Percentiles rank a stretch among this genome's conserved stretches.
phyloP scores from a whole-genome alignment of 2,329 filamentous ascomycete species.

The Hypoxylon sp. region DNA sequence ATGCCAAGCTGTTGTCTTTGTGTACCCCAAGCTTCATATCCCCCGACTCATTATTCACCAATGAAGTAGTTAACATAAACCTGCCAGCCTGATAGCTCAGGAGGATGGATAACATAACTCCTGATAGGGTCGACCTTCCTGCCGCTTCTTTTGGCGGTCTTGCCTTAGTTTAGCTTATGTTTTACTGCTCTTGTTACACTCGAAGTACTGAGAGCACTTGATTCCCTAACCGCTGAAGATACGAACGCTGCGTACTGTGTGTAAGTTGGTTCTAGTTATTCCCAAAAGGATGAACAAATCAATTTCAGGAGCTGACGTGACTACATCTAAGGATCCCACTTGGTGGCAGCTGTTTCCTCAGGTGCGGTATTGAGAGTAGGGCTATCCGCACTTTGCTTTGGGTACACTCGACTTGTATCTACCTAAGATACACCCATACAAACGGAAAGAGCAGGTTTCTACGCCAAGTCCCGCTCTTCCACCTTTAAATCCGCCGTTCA shows the following conservation, averaged over 20 bases:
- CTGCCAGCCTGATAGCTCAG: background rate
- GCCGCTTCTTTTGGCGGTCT: constrained; percentile 11
- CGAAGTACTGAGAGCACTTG: background rate
- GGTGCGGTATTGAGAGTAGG: background rate
- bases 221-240: background rate
- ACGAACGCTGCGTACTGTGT: background rate
- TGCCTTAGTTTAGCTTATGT: background rate
- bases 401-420: background rate
- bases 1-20: constrained; percentile 30
- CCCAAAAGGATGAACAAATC: background rate
- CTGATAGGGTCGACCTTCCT: constrained; percentile 3
- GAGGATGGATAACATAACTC: constrained; percentile 29
- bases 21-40: constrained; percentile 14
- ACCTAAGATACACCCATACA: background rate
- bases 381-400: background rate
- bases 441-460: background rate
- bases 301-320: constrained; percentile 6
- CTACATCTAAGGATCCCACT: background rate
- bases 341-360: background rate
- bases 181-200: constrained; percentile 3
- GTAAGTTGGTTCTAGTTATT: constrained; percentile 11
- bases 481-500: background rate
- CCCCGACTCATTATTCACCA: constrained; percentile 21
- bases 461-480: background rate
- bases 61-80: constrained; percentile 3